A percentile compares a stretch with the other conserved stretches of the same genome.
These are phyloP conservation scores for Nannochloris sp. DNA, from an alignment of 139 green algal genomes.

Conservation along the genomic window DNA sequence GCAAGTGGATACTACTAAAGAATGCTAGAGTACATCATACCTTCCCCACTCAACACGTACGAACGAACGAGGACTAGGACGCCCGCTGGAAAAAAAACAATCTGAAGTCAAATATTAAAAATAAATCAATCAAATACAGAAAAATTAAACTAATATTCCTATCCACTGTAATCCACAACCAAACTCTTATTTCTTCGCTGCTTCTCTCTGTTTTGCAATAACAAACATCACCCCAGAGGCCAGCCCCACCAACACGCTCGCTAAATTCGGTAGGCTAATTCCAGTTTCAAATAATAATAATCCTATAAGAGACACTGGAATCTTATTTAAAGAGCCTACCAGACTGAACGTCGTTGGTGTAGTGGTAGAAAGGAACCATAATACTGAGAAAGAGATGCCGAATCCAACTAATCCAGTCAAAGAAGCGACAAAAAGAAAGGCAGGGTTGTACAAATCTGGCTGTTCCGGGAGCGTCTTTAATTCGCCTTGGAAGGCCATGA, in stretches of 20 bases:
- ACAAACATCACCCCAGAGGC: constrained; percentile 69
- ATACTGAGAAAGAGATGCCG: constrained; percentile 63
- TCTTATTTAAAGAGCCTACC: constrained; percentile 80
- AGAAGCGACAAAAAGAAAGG: constrained; percentile 36
- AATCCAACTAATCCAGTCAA: constrained; percentile 48
- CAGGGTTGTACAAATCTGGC: constrained; percentile 36
- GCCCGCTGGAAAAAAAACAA: too few relatives aligned
- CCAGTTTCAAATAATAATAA: constrained; percentile 71
- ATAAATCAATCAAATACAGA: too few relatives aligned
- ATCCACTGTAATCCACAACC: too few relatives aligned
- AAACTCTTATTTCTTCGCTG: too few relatives aligned
- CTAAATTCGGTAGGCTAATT: constrained; percentile 68
- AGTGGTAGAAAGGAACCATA: constrained; percentile 90
- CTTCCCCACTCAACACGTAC: too few relatives aligned
- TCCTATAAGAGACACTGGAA: constrained; percentile 80
- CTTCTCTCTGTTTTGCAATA: constrained; percentile 32
- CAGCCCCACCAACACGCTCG: constrained; percentile 70
- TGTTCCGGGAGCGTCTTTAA: constrained; percentile 27
- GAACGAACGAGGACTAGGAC: too few relatives aligned
- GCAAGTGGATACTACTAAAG: too few relatives aligned
- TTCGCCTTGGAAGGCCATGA: constrained; percentile 57
- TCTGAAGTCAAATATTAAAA: too few relatives aligned
- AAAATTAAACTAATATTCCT: too few relatives aligned
- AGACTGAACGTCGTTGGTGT: constrained; percentile 87
- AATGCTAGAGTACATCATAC: too few relatives aligned